Evolutionary conservation across 345 rosid species (phyloP).

Genomic region (Salix arbutifolia): DNA sequence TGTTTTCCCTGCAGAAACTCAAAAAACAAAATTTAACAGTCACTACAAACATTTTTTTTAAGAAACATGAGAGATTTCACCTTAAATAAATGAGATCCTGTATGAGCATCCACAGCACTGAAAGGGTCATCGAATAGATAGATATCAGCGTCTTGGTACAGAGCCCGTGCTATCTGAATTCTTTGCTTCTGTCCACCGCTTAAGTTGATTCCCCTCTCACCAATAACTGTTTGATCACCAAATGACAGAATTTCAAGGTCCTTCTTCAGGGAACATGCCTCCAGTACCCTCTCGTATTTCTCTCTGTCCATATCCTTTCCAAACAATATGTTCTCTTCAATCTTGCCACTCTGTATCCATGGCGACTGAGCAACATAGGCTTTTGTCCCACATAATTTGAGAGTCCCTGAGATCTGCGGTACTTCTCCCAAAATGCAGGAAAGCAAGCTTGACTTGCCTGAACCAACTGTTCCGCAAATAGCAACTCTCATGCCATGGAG

Average conservation of each 20-base stretch:
- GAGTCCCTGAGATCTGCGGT: conserved; percentile 28
- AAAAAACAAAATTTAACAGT: not conserved
- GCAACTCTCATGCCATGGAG: conserved; percentile 30
- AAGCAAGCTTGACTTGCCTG: conserved; percentile 35
- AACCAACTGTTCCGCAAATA: conserved; percentile 35
- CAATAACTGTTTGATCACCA: conserved; percentile 46
- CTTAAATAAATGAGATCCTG: conserved; percentile 34
- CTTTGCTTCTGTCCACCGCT: conserved; percentile 50
- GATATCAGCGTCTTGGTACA: conserved; percentile 42
- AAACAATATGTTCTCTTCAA: conserved; percentile 36
- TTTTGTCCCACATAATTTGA: conserved; percentile 29
- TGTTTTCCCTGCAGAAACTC: not conserved
- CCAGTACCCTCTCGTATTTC: conserved; percentile 24
- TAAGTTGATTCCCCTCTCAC: conserved; percentile 47
- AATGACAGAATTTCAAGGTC: conserved; percentile 36
- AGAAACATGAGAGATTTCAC: not conserved
- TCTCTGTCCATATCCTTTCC: conserved; percentile 25
- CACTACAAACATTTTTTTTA: not conserved
- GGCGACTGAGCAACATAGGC: conserved; percentile 40
- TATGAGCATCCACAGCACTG: conserved; percentile 46
- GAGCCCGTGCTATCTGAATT: conserved; percentile 42
- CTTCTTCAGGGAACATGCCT: conserved; percentile 35
- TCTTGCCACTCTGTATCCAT: conserved; percentile 35
- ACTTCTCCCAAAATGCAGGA: conserved; percentile 32
- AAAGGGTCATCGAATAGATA: conserved; percentile 46